Evolutionary conservation across 2,329 filamentous ascomycete species (phyloP).

Genomic region (Colletotrichum endophyticum): DNA sequence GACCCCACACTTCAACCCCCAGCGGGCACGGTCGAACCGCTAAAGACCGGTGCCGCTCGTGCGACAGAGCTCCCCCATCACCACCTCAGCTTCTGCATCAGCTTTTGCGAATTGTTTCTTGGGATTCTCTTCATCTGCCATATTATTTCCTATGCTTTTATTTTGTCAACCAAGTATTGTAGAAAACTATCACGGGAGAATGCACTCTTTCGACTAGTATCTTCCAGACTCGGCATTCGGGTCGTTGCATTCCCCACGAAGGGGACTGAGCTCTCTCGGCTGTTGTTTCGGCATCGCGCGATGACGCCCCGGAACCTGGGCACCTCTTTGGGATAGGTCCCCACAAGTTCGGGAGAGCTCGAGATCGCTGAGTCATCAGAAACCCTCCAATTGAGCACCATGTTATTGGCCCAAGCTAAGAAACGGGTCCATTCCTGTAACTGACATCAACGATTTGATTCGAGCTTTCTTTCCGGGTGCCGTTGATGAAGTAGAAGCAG

Average conservation of each 20-base stretch:
- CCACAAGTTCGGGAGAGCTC: neutral
- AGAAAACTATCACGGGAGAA: neutral
- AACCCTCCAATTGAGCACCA: neutral
- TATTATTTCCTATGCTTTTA: neutral
- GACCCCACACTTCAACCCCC: neutral
- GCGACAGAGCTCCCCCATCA: neutral
- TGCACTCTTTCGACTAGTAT: neutral
- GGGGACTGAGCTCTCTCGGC: neutral
- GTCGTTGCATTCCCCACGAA: neutral
- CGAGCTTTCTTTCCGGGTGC: neutral
- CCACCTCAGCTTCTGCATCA: neutral
- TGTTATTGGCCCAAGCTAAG: neutral
- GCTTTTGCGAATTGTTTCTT: neutral
- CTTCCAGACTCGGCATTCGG: neutral
- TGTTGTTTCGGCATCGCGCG: neutral
- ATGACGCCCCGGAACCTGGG: neutral
- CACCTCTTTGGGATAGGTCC: neutral
- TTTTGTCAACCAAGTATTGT: neutral
- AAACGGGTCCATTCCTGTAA: neutral
- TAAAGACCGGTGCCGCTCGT: neutral
- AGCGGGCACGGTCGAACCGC: neutral
- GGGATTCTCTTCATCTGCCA: neutral
- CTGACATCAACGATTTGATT: slow-evolving; percentile 14
- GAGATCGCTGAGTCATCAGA: slow-evolving; percentile 3
- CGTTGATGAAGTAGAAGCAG: neutral